Evolutionary conservation across 768 basidiomycete species (phyloP).

Genomic region (Mycena alexandri): DNA sequence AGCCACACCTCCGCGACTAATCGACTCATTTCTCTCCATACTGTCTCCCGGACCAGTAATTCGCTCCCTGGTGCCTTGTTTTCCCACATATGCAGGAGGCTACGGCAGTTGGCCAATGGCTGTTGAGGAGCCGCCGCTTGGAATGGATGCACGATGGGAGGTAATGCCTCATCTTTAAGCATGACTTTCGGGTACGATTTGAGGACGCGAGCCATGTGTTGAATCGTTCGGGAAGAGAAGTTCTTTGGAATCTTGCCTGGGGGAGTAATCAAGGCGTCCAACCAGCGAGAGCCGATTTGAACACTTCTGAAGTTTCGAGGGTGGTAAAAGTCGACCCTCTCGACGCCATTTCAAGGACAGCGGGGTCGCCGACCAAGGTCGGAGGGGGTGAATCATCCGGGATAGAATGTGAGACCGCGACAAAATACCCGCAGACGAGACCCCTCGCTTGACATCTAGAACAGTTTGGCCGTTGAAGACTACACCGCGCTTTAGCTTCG

Average conservation of each 20-base stretch:
- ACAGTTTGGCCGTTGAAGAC: slow-evolving; percentile 29
- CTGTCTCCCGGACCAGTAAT: slow-evolving; percentile 18
- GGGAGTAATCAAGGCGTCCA: slow-evolving; percentile 24
- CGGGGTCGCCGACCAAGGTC: background rate
- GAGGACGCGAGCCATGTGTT: slow-evolving; percentile 28
- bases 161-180: slow-evolving; percentile 25
- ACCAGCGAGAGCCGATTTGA: slow-evolving; percentile 33
- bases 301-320: slow-evolving; percentile 6
- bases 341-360: too few species aligned
- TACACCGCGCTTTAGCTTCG: slow-evolving; percentile 31
- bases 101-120: slow-evolving; percentile 32
- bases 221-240: background rate
- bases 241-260: slow-evolving; percentile 16
- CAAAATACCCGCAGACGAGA: slow-evolving; percentile 15
- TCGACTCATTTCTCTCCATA: slow-evolving; percentile 26
- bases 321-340: background rate
- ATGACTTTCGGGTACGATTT: slow-evolving; percentile 23
- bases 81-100: slow-evolving; percentile 33
- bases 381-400: background rate
- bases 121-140: slow-evolving; percentile 7
- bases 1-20: slow-evolving; percentile 18
- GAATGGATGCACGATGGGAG: slow-evolving; percentile 26
- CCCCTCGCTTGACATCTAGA: slow-evolving; percentile 17
- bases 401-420: background rate
- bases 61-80: slow-evolving; percentile 28